phyloP scores from a whole-genome alignment of 441 rosid species.

The Omphalea diandra region DNA sequence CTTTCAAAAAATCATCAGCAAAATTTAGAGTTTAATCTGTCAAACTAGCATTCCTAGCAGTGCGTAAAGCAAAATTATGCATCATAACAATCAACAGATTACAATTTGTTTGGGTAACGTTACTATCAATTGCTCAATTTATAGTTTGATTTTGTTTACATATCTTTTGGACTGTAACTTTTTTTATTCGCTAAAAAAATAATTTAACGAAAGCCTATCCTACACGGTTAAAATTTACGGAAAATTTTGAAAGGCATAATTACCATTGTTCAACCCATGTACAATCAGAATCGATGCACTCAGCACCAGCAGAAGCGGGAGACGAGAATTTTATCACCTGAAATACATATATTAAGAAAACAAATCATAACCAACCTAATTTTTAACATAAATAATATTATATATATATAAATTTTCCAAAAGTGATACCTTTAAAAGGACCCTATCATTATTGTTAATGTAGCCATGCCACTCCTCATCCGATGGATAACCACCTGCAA shows the following conservation, averaged over 20 bases:
- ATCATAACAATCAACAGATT: not conserved
- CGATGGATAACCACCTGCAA: conserved; percentile 79
- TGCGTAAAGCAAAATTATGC: not conserved
- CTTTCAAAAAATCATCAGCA: not conserved
- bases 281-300: conserved; percentile 83
- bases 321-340: conserved; percentile 81
- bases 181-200: not conserved
- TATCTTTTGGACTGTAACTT: not conserved
- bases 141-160: no score
- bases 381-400: no score
- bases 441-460: conserved; percentile 83
- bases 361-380: no score
- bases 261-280: conserved; percentile 99
- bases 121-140: not conserved
- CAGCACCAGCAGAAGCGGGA: conserved; percentile 95
- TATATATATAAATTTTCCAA: no score
- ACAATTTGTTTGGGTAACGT: not conserved
- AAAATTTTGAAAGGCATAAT: not conserved
- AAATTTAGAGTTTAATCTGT: not conserved
- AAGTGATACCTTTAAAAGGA: conserved; percentile 98
- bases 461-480: conserved; percentile 98
- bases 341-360: no score
- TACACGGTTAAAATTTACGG: not conserved
- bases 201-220: not conserved
- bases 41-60: not conserved